Conservation (phyloP, 345 rosid genomes). For the Euphorbia pulcherrima region DNA sequence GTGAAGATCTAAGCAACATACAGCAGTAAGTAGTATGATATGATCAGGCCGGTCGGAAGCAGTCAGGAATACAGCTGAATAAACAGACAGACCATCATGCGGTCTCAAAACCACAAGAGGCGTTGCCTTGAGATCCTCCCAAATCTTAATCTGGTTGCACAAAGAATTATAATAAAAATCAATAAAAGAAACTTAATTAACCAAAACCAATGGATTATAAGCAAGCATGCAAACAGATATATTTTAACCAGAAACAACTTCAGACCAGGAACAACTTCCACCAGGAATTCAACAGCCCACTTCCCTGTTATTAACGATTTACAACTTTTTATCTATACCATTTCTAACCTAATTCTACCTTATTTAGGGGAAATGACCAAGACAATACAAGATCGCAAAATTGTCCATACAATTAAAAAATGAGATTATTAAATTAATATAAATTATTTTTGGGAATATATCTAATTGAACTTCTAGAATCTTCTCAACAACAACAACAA, state of each 20-base stretch:
- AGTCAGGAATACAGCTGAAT: slow-evolving; percentile 62
- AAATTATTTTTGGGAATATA: neutral
- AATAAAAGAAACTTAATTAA: neutral
- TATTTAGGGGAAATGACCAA: neutral
- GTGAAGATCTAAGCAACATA: slow-evolving; percentile 27
- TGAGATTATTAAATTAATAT: too few relatives aligned
- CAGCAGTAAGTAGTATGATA: slow-evolving; percentile 77
- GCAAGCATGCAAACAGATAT: neutral
- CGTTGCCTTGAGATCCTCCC: slow-evolving; percentile 72
- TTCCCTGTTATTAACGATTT: neutral
- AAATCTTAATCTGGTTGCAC: slow-evolving; percentile 69
- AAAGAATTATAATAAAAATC: slow-evolving; percentile 1
- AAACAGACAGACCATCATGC: slow-evolving; percentile 76
- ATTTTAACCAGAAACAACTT: neutral
- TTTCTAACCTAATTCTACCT: neutral
- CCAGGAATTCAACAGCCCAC: neutral
- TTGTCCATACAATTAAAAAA: neutral
- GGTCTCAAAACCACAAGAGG: slow-evolving; percentile 76
- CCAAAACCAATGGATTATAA: neutral
- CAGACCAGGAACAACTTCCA: neutral
- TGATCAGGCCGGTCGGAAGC: slow-evolving; percentile 77
- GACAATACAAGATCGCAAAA: neutral
- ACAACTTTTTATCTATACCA: neutral
- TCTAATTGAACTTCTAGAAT: neutral
- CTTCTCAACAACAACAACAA: too few relatives aligned